Evolutionary conservation across 2,329 filamentous ascomycete species (phyloP).

Genomic region (Curvularia lunata): DNA sequence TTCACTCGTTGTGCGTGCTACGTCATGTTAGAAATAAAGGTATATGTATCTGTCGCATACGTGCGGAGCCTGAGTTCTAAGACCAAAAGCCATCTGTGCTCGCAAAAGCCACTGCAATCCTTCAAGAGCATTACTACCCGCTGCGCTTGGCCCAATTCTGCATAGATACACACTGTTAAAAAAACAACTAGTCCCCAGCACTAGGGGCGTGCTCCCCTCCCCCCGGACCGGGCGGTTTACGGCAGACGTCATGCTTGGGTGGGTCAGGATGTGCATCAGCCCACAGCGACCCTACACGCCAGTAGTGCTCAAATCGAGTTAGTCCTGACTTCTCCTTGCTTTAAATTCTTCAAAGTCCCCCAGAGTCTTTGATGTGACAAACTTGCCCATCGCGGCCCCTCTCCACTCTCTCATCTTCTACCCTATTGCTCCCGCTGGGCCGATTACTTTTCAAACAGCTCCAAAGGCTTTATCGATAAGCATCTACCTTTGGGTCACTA

Average conservation of each 20-base stretch:
- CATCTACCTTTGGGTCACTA: neutral
- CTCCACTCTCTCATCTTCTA: conserved; percentile 16
- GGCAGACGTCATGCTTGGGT: conserved; percentile 25
- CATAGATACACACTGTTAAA: neutral
- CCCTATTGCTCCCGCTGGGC: conserved; percentile 3
- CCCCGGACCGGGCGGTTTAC: conserved; percentile 17
- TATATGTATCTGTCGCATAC: neutral
- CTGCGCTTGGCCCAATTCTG: neutral
- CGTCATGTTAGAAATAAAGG: neutral
- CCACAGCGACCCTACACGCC: conserved; percentile 17
- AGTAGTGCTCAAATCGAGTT: conserved; percentile 14
- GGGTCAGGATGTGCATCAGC: conserved; percentile 20
- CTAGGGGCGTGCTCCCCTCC: conserved; percentile 1
- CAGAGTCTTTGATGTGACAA: conserved; percentile 1
- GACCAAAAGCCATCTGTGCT: neutral
- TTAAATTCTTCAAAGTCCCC: conserved; percentile 17
- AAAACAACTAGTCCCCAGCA: conserved; percentile 1
- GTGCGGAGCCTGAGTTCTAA: neutral
- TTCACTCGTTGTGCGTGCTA: neutral
- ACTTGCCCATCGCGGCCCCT: conserved; percentile 15
- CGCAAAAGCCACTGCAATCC: neutral
- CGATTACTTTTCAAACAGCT: conserved; percentile 2
- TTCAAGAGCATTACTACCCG: neutral
- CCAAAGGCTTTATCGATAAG: conserved; percentile 21
- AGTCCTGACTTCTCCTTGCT: conserved; percentile 14